Evolutionary conservation across 1,284 basidiomycete genomes (phyloP).

Genomic region (Melampsora medusae): DNA sequence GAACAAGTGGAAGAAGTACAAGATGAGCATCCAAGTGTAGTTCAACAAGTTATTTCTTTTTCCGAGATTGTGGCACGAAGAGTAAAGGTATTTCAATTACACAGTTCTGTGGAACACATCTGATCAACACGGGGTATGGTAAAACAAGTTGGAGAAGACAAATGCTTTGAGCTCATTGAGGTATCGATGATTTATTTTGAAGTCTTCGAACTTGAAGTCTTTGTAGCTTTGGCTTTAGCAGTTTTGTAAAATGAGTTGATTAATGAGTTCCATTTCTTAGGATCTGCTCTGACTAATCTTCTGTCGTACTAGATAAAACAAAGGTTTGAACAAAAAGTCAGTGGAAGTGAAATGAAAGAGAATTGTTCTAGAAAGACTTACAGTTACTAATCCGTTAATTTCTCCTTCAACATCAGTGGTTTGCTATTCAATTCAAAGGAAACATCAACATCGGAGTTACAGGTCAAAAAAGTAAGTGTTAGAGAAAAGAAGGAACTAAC

Average conservation of each 20-base stretch:
- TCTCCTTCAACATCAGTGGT: slow-evolving; percentile 41
- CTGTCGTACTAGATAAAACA: slow-evolving; percentile 25
- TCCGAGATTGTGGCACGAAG: no score
- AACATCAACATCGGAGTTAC: neutral
- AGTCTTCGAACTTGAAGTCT: neutral
- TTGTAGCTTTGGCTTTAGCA: neutral
- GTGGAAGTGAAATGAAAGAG: slow-evolving; percentile 4
- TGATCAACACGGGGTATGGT: no score
- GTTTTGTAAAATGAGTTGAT: slow-evolving; percentile 1
- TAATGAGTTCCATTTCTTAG: slow-evolving; percentile 17
- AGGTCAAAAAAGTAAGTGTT: neutral
- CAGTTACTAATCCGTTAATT: slow-evolving; percentile 34
- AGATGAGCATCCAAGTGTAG: no score
- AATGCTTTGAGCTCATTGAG: no score
- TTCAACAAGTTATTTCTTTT: no score
- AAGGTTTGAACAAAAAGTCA: neutral
- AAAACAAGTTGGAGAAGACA: no score
- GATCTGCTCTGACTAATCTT: slow-evolving; percentile 23
- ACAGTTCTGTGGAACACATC: no score
- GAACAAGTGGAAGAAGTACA: no score
- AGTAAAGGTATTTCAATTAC: no score
- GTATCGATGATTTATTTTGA: neutral
- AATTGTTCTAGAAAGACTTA: neutral
- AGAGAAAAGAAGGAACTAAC: neutral
- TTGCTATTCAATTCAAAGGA: slow-evolving; percentile 17